Evolutionary conservation across 2,329 filamentous ascomycete species (phyloP), one percentile per base, ranked within the genome.

Genomic region (Fonsecaea multimorphosa): DNA sequence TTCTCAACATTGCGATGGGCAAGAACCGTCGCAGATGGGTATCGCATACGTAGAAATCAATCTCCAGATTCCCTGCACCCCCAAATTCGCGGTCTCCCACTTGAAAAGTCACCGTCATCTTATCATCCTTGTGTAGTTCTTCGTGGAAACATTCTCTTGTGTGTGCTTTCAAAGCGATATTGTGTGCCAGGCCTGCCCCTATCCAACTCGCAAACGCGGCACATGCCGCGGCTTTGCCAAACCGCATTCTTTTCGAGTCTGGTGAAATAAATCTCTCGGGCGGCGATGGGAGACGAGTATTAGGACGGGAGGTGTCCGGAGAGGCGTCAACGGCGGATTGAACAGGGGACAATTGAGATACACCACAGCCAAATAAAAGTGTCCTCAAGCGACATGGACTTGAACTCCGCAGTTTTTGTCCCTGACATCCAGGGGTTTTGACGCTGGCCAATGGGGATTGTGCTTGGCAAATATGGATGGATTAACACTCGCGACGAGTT

Each of bases 111-210:
- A 99, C 93, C 8, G 93, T 97, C 95, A 99, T 99, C 80, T 90
- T 91, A 83, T 99, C 95, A 79, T 97, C 95, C 78, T 86, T 87
- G 83, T 96, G 94, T 66, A 99, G 88, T 73, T 84, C 81, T 83
- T 99, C 95, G 84, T 97, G 91, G 86, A 98, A 99, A 84, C 95
- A 99, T 84, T 99, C 95, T 81, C 93, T 88, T 76, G 92, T 91
- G 81, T 99, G 93, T 73, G 93, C 90, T 69, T 90, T 90, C 75
- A 99, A 89, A 79, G 95, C 92, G 80, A 99, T 98, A 84, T 96
- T 98, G 87, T 99, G 95, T 73, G 92, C 92, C 71, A 87, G 78
- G 68, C 86, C 85, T 71, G 89, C 84, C 73, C 87, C 85, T 73
- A 88, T 75, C 74, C 76, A 79, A 52, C 76, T 83, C 76, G 91